These are phyloP conservation scores for Oryza glaberrima DNA, from an alignment of 176 grass and related monocot genomes.

Conservation along the genomic window DNA sequence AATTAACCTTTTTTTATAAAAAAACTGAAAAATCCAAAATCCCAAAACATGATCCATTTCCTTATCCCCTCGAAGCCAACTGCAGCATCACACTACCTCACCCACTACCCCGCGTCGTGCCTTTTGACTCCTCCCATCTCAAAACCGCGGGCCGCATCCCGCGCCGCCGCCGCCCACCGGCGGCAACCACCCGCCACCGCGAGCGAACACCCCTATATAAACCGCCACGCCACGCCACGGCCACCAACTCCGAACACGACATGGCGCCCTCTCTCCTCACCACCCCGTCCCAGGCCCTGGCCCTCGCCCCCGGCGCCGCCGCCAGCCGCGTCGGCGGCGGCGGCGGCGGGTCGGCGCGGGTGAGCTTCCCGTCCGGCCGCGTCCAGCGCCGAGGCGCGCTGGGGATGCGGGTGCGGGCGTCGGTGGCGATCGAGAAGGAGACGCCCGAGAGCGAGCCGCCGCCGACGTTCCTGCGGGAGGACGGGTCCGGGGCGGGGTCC, in stretches of 20 bases:
- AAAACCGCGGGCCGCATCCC: conserved; percentile 54
- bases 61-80: conserved; percentile 49
- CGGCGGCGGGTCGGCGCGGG: background rate
- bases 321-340: conserved; percentile 8
- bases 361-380: background rate
- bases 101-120: background rate
- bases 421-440: conserved; percentile 96
- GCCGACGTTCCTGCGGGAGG: conserved; percentile 78
- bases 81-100: background rate
- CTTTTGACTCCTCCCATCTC: conserved; percentile 42
- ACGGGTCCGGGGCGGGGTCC: conserved; percentile 48
- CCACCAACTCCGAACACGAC: background rate
- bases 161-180: conserved; percentile 55
- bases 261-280: conserved; percentile 69
- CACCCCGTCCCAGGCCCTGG: conserved; percentile 42
- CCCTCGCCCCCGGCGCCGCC: background rate
- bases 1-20: background rate
- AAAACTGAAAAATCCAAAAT: background rate
- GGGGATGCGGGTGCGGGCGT: conserved; percentile 41
- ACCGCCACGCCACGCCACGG: background rate
- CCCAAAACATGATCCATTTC: conserved; percentile 55
- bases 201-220: conserved; percentile 8
- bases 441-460: conserved; percentile 88
- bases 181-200: conserved; percentile 26
- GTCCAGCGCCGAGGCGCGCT: conserved; percentile 9